Evolutionary conservation across 495 filamentous ascomycete genomes (phyloP).

Genomic region (Saxophila tyrrhenica): DNA sequence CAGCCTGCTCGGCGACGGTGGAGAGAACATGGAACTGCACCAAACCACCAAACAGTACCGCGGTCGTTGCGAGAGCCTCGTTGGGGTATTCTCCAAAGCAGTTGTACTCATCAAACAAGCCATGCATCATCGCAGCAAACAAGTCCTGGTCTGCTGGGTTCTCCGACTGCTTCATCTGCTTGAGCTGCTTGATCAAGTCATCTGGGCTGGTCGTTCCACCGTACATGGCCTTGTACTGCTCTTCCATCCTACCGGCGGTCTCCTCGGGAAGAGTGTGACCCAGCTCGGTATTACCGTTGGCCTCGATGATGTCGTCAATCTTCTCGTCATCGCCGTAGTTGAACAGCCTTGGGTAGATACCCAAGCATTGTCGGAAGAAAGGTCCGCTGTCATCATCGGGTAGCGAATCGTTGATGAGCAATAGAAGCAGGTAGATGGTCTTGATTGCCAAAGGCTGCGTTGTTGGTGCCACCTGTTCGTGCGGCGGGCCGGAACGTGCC

Average conservation of each 20-base stretch:
- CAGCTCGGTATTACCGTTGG: conserved; percentile 25
- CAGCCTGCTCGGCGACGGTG: conserved; percentile 80
- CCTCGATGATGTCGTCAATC: conserved; percentile 68
- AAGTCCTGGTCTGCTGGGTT: conserved; percentile 80
- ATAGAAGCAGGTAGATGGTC: conserved; percentile 71
- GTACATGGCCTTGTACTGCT: conserved; percentile 95
- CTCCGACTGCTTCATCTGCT: conserved; percentile 71
- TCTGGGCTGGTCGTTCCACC: conserved; percentile 71
- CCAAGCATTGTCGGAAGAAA: conserved; percentile 77
- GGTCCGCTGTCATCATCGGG: conserved; percentile 44
- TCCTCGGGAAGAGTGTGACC: conserved; percentile 66
- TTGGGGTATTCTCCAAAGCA: conserved; percentile 91
- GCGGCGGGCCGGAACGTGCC: conserved; percentile 44
- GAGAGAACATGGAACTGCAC: conserved; percentile 85
- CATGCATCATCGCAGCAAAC: conserved; percentile 97
- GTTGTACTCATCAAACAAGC: conserved; percentile 91
- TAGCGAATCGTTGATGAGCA: conserved; percentile 55
- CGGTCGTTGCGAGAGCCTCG: conserved; percentile 86
- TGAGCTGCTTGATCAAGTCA: conserved; percentile 68
- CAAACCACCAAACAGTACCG: conserved; percentile 92
- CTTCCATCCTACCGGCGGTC: conserved; percentile 84
- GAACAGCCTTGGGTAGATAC: conserved; percentile 87
- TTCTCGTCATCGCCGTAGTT: conserved; percentile 93
- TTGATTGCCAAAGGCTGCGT: conserved; percentile 69
- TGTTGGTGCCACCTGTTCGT: background rate